Percentiles rank a stretch among this genome's conserved stretches.
phyloP scores from a whole-genome alignment of 2,329 filamentous ascomycete species.

The Lecanicillium sp. region DNA sequence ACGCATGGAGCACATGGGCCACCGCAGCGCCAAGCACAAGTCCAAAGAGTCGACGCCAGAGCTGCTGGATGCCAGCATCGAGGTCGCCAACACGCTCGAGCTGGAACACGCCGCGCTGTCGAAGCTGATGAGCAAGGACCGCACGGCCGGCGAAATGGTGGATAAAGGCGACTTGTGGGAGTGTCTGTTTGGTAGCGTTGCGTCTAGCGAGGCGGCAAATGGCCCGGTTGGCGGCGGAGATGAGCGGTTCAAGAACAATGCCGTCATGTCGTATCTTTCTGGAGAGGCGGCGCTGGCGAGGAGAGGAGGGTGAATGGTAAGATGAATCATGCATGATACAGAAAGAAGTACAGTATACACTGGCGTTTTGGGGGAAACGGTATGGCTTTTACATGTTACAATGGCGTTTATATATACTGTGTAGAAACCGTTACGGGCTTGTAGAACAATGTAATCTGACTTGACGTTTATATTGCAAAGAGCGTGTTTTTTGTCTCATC shows the following conservation, averaged over 20 bases:
- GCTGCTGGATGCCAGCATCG: constrained; percentile 56
- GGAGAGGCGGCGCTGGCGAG: constrained; percentile 36
- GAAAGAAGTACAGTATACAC: background rate
- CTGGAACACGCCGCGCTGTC: constrained; percentile 65
- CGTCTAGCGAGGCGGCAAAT: constrained; percentile 11
- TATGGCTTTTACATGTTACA: no score
- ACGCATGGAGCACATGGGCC: constrained; percentile 68
- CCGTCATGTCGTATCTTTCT: constrained; percentile 28
- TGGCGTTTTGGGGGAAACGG: background rate
- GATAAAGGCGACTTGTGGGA: constrained; percentile 75
- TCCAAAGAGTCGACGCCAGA: constrained; percentile 33
- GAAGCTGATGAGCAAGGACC: constrained; percentile 62
- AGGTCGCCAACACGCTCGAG: constrained; percentile 79
- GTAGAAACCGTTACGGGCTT: no score
- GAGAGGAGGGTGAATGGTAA: constrained; percentile 6
- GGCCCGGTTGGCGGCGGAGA: constrained; percentile 22
- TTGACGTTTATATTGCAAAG: no score
- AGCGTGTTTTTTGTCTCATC: no score
- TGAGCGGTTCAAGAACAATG: constrained; percentile 6
- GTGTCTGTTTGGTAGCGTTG: constrained; percentile 67
- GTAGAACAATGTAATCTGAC: no score
- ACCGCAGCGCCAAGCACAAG: constrained; percentile 22
- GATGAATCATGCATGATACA: background rate
- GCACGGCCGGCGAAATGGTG: constrained; percentile 71
- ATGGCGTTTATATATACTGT: no score